Percentiles rank a stretch among this genome's conserved stretches.
Conservation (phyloP, 2,329 filamentous ascomycete species). For the Coleophoma eucalyptorum region DNA sequence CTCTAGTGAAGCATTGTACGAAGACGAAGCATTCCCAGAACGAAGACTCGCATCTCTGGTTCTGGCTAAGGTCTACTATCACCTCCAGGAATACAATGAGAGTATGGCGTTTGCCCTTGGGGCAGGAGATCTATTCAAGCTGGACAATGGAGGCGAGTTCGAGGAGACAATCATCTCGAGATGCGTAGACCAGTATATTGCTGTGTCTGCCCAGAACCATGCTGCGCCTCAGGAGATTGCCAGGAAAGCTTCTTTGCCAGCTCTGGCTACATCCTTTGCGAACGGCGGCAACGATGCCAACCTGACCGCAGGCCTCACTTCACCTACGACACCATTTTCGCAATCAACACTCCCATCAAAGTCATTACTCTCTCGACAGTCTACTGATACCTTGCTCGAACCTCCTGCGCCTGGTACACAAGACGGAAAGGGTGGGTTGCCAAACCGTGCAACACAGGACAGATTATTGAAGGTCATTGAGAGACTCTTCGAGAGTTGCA, state of each 20-base stretch:
- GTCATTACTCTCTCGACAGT: constrained; percentile 84
- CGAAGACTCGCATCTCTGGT: constrained; percentile 92
- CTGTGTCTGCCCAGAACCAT: constrained; percentile 60
- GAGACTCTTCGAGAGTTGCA: constrained; percentile 86
- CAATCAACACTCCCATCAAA: constrained; percentile 92
- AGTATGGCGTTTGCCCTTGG: constrained; percentile 98
- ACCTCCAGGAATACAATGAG: constrained; percentile 97
- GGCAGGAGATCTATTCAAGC: constrained; percentile 90
- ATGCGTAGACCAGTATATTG: constrained; percentile 97
- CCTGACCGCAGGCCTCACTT: constrained; percentile 59
- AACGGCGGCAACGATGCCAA: constrained; percentile 62
- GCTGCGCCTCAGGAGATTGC: constrained; percentile 45
- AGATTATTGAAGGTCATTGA: constrained; percentile 83
- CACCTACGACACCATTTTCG: constrained; percentile 91
- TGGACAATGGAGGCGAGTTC: constrained; percentile 88
- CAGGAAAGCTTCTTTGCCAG: constrained; percentile 44
- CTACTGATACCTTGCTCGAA: constrained; percentile 57
- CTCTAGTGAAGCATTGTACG: constrained; percentile 87
- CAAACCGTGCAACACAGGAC: constrained; percentile 68
- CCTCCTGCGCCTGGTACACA: constrained; percentile 40
- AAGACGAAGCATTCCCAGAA: constrained; percentile 92
- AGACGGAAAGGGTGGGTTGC: constrained; percentile 36
- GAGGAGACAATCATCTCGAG: constrained; percentile 99
- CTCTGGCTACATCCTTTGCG: constrained; percentile 74
- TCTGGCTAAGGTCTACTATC: constrained; percentile 97